Evolutionary conservation across 2,329 filamentous ascomycete genomes (phyloP), one percentile per base, ranked within the genome.

Genomic region (Calonectria fujianensis): DNA sequence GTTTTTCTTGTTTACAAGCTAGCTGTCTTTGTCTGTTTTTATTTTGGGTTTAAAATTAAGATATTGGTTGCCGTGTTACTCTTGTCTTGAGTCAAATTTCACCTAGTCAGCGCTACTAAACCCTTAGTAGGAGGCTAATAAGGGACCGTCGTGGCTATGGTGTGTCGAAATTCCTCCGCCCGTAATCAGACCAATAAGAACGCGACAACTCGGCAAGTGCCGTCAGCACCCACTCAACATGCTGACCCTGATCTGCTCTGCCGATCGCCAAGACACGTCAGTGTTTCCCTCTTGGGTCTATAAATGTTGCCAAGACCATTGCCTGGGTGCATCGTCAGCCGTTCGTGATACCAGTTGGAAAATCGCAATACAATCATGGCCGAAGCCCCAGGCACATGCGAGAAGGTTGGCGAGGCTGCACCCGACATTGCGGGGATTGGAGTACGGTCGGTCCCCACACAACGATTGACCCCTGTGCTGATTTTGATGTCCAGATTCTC

Each of bases 341-440:
- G 35, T 41, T 7, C 1, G 24, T 18, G 8, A 27, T 39, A 37
- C 24, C 32, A 39, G 10, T 8, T 29, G 4, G 7, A 11, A 41
- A 27, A 31, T 14, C 4, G 20, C 35, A 10, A 29, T 20, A 29
- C 3, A 27, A 10, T 7, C 37, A 41, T 31, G 57, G n/a, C 57
- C 18, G 57, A 24, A 32, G 57, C 57, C 31, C 2, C 14, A 14
- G 14, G 13, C 14, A 41, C 37, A 20, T 63, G 35, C 32, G 57
- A 41, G 7, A 63, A 39, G 35, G 57, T 63, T 24, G 57, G 24
- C n/a, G 57, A 63, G 13, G 35, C 57, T 13, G 18, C 20, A 16
- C 57, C 57, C 18, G 35, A 63, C 18, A 63, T 63, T 63, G 57
- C 57, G 35, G 57, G 37, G n/a, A 41, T 63, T 63, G 57, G 57